These are phyloP conservation scores for Camillea tinctor DNA, from an alignment of 2,329 filamentous ascomycete species.

Conservation along the genomic window DNA sequence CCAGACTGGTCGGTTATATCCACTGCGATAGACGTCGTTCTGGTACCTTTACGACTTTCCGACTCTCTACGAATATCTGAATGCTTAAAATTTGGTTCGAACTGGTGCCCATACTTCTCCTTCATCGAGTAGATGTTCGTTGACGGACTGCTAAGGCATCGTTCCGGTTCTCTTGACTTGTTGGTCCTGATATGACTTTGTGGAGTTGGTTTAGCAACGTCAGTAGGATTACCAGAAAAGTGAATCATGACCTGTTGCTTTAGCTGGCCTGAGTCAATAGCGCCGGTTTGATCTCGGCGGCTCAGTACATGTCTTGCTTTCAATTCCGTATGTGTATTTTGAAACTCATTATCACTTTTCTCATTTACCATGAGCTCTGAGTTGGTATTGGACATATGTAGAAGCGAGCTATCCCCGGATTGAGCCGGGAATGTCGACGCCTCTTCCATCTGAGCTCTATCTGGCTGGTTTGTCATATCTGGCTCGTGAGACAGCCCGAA, in stretches of 20 bases:
- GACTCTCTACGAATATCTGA: slow-evolving; percentile 4
- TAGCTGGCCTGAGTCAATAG: not conserved
- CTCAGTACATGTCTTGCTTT: not conserved
- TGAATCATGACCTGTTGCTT: too few relatives aligned
- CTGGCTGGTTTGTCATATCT: slow-evolving; percentile 9
- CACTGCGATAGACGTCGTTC: not conserved
- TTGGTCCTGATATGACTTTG: not conserved
- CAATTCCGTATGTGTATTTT: slow-evolving; percentile 4
- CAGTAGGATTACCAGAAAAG: too few relatives aligned
- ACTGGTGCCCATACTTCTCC: not conserved
- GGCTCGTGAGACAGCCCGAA: slow-evolving; percentile 10
- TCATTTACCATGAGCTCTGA: not conserved
- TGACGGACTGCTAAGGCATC: not conserved
- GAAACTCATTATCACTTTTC: slow-evolving; percentile 1
- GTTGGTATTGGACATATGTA: not conserved
- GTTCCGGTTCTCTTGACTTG: not conserved
- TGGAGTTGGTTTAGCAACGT: too few relatives aligned
- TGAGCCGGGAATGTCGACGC: slow-evolving; percentile 1
- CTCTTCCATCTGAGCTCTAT: slow-evolving; percentile 8
- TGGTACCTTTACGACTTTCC: not conserved
- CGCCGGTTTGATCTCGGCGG: not conserved
- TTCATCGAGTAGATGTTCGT: slow-evolving; percentile 2
- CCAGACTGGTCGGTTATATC: slow-evolving; percentile 14
- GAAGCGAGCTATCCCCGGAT: not conserved
- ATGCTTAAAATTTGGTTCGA: not conserved